Conservation (phyloP, 768 basidiomycete species). For the Tricholoma hemisulphureum region DNA sequence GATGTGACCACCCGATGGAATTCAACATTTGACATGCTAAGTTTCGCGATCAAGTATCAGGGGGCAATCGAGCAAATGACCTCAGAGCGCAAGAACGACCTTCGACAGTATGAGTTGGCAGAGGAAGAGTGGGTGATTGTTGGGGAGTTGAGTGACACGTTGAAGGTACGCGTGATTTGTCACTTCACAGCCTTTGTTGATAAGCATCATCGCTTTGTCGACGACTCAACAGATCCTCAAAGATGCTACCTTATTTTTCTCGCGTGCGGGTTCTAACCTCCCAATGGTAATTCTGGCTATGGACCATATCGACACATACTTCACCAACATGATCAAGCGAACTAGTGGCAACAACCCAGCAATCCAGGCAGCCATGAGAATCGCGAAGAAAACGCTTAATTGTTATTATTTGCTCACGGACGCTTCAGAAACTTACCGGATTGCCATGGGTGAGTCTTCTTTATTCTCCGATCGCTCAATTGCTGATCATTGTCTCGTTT, state of each 20-base stretch:
- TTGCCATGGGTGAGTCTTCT: conserved; percentile 39
- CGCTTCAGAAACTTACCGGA: conserved; percentile 28
- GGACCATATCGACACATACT: conserved; percentile 10
- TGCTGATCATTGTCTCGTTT: conserved; percentile 21
- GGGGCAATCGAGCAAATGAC: conserved; percentile 17
- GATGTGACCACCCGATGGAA: conserved; percentile 39
- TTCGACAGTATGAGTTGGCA: background rate
- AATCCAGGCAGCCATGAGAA: conserved; percentile 18
- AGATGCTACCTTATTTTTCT: background rate
- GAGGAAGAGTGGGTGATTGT: background rate
- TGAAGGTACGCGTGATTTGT: background rate
- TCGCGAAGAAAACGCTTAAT: conserved; percentile 29
- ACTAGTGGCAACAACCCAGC: conserved; percentile 4
- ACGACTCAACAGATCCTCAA: background rate
- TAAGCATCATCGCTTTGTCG: no score
- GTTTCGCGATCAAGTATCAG: conserved; percentile 27
- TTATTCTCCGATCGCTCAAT: background rate
- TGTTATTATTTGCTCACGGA: conserved; percentile 32
- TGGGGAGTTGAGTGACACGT: background rate
- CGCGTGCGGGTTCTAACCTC: background rate
- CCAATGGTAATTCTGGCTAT: background rate
- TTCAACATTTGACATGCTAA: conserved; percentile 33
- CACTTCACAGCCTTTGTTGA: background rate
- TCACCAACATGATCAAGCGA: background rate
- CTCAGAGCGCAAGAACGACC: background rate